phyloP scores from a whole-genome alignment of 2,329 filamentous ascomycete species.

The Sporothrix brunneoviolacea region DNA sequence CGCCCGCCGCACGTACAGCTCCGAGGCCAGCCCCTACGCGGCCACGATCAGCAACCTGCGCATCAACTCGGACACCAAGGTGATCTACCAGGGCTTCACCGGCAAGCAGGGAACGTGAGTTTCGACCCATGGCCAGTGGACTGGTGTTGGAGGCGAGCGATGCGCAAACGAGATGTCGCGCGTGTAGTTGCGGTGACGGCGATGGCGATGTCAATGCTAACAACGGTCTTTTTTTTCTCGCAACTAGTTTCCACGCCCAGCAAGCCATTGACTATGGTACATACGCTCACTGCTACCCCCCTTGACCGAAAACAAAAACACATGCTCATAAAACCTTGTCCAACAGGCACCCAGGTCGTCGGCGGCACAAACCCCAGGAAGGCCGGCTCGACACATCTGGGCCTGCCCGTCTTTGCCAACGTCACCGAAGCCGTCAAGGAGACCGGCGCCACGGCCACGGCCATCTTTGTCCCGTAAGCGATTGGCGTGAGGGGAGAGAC shows the following conservation, averaged over 20 bases:
- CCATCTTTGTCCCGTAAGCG: conserved; percentile 88
- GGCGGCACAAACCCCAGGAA: conserved; percentile 99
- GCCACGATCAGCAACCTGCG: conserved; percentile 77
- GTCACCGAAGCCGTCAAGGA: conserved; percentile 84
- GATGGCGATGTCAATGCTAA: conserved; percentile 2
- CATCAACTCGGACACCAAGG: conserved; percentile 89
- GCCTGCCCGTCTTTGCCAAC: conserved; percentile 84
- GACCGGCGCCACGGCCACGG: conserved; percentile 84
- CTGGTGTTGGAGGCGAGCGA: no score
- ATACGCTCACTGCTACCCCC: conserved; percentile 11
- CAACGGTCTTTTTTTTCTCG: background rate
- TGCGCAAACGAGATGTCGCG: no score
- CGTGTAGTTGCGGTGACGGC: background rate
- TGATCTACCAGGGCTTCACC: conserved; percentile 95
- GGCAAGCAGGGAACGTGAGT: conserved; percentile 92
- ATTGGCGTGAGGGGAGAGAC: background rate
- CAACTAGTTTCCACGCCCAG: conserved; percentile 80
- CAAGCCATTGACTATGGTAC: conserved; percentile 98
- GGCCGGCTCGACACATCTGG: conserved; percentile 83
- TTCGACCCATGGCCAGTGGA: background rate
- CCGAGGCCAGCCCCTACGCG: conserved; percentile 61
- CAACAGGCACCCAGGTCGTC: conserved; percentile 84
- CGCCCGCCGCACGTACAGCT: conserved; percentile 67
- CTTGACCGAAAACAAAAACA: background rate
- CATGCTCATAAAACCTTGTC: background rate